Conservation (phyloP, 305 asterid genomes). For the Caryopteris hybrid region DNA sequence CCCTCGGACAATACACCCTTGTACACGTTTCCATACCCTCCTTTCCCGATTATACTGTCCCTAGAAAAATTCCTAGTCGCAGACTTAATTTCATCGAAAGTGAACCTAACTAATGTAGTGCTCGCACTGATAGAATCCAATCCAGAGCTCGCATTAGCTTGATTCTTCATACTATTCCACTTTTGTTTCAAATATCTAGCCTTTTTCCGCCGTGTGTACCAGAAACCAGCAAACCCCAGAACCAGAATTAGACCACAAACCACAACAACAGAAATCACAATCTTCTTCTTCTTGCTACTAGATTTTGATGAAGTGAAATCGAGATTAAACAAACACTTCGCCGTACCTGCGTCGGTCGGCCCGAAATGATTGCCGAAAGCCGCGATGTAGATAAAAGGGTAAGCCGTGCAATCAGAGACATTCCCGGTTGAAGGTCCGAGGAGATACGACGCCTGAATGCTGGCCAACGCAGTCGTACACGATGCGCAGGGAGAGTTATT, state of each 20-base stretch:
- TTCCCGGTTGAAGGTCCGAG: conserved; percentile 33
- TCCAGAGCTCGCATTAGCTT: conserved; percentile 20
- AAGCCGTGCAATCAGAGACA: conserved; percentile 47
- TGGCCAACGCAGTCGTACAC: conserved; percentile 68
- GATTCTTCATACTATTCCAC: conserved; percentile 5
- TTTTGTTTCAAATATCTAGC: conserved; percentile 6
- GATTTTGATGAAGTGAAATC: conserved; percentile 24
- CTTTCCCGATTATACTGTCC: conserved; percentile 44
- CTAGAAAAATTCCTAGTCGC: conserved; percentile 47
- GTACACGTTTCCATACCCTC: conserved; percentile 61
- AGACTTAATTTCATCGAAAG: conserved; percentile 38
- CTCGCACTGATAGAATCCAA: conserved; percentile 37
- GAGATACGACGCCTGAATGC: conserved; percentile 41
- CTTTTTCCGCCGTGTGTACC: conserved; percentile 23
- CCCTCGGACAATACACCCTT: conserved; percentile 44
- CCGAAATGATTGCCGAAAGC: conserved; percentile 51
- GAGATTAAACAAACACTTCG: conserved; percentile 54
- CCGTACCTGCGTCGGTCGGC: conserved; percentile 45
- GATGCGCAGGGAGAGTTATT: conserved; percentile 68
- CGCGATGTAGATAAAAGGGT: conserved; percentile 44
- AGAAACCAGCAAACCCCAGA: conserved; percentile 22
- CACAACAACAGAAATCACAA: conserved; percentile 18
- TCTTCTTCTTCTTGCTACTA: conserved; percentile 13
- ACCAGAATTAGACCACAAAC: conserved; percentile 15
- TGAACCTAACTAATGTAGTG: conserved; percentile 35